Percentiles rank a stretch among this genome's conserved stretches.
Conservation (phyloP, 2,329 filamentous ascomycete genomes). For the Scedosporium boydii region DNA sequence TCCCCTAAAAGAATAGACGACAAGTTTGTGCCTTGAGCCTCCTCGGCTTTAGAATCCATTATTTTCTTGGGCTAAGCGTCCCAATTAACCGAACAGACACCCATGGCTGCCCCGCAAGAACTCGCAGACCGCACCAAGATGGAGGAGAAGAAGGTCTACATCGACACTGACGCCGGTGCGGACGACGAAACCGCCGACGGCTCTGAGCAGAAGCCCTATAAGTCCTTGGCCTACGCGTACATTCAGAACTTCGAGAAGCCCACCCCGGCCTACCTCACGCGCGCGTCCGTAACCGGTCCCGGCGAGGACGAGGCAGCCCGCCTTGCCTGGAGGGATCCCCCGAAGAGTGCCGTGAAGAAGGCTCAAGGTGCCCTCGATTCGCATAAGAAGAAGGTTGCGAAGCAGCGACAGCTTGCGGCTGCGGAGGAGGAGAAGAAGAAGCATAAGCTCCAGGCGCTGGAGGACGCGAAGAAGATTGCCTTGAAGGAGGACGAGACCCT, state of each 20-base stretch:
- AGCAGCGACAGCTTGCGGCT: conserved; percentile 63
- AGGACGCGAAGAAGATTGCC: conserved; percentile 69
- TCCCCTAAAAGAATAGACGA: too few species aligned
- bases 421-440: conserved; percentile 64
- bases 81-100: neutral
- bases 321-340: conserved; percentile 68
- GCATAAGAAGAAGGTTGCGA: conserved; percentile 76
- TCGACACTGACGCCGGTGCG: conserved; percentile 71
- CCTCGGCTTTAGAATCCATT: neutral
- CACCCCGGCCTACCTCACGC: conserved; percentile 55
- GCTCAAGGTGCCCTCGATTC: conserved; percentile 63
- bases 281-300: conserved; percentile 55
- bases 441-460: conserved; percentile 56
- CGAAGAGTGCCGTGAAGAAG: conserved; percentile 82
- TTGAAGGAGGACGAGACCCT: conserved; percentile 61
- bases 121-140: conserved; percentile 40
- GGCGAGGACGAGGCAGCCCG: conserved; percentile 55
- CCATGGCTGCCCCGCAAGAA: conserved; percentile 36
- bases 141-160: conserved; percentile 46
- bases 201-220: conserved; percentile 66
- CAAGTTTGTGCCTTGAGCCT: neutral
- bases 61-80: neutral
- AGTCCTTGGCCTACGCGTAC: conserved; percentile 70
- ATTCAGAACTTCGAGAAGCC: conserved; percentile 54
- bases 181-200: conserved; percentile 61